phyloP scores from a whole-genome alignment of 768 basidiomycete genomes.

The Trametes gibbosa region DNA sequence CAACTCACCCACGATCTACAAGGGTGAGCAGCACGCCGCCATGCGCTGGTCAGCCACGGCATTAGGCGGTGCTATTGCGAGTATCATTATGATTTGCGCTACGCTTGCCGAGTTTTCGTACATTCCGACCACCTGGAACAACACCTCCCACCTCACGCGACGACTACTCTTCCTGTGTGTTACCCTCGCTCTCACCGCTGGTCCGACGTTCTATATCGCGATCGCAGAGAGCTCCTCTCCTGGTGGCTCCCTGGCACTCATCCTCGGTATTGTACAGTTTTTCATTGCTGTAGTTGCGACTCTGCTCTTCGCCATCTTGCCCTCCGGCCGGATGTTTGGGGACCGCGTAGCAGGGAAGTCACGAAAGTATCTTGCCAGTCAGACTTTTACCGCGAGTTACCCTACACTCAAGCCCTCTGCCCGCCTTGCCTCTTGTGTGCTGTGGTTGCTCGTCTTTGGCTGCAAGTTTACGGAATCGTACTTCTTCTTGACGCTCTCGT shows the following conservation, averaged over 20 bases:
- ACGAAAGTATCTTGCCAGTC: constrained; percentile 95
- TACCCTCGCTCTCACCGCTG: constrained; percentile 87
- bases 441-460: constrained; percentile 93
- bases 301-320: constrained; percentile 85
- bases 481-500: constrained; percentile 95
- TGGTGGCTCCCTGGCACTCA: constrained; percentile 74
- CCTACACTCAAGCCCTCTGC: constrained; percentile 60
- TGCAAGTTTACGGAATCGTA: constrained; percentile 98
- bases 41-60: constrained; percentile 93
- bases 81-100: constrained; percentile 92
- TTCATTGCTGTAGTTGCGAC: constrained; percentile 87
- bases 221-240: constrained; percentile 66
- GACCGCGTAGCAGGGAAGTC: constrained; percentile 95
- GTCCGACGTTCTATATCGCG: constrained; percentile 93
- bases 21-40: constrained; percentile 60
- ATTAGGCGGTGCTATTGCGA: constrained; percentile 94
- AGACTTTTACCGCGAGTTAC: constrained; percentile 98
- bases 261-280: constrained; percentile 96
- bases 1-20: constrained; percentile 87
- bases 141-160: constrained; percentile 92
- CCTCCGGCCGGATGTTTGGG: constrained; percentile 98
- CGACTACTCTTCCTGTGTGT: constrained; percentile 86
- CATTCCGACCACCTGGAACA: constrained; percentile 98
- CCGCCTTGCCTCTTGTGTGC: constrained; percentile 72
- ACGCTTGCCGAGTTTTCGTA: constrained; percentile 95